Evolutionary conservation across 1,139 yeast genomes (phyloP), one percentile per base, ranked within the genome.

Genomic region (Pichia inconspicua): DNA sequence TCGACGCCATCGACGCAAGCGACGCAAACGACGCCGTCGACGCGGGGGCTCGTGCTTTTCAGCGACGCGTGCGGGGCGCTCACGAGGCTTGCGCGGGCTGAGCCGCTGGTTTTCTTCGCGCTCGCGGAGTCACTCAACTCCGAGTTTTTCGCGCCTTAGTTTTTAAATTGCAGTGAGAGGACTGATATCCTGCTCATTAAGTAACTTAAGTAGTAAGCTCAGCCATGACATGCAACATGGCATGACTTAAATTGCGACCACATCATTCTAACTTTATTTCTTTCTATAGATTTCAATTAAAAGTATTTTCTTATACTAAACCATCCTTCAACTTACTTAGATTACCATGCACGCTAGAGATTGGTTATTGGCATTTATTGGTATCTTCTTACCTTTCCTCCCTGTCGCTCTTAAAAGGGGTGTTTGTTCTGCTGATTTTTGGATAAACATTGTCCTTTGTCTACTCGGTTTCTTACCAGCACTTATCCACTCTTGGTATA

Each of bases 391-490:
- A 46, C 96, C 96, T 5, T 95, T 95, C 5, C 69, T 87, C 34
- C 90, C 95, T 11, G 96, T 88, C 30, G 75, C 82, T 54, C 67
- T 87, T 55, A 86, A 86, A 66, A 71, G 89, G 55, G 95, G 95
- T 1, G 65, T 83, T 57, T 77, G 77, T 58, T 77, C 88, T 5
- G 79, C 81, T 36, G 94, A 84, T 59, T 77, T 64, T 43, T 71
- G 81, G 66, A 82, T 88, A 59, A 89, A 88, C 66, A 72, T 89
- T 48, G 74, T 86, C 36, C 72, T 89, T 47, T 85, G 90, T 66
- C 57, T 83, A 46, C 71, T 89, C 46, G 96, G 96, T 4, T 84
- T 78, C 66, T 64, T 89, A 52, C 97, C 97, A 0, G 96, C 96
- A 8, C 67, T 83, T 48, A 64, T 82, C 53, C 89, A 82, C 59